These are phyloP conservation scores for Abrus pulchellus DNA, from an alignment of 306 rosid genomes.

Conservation along the genomic window DNA sequence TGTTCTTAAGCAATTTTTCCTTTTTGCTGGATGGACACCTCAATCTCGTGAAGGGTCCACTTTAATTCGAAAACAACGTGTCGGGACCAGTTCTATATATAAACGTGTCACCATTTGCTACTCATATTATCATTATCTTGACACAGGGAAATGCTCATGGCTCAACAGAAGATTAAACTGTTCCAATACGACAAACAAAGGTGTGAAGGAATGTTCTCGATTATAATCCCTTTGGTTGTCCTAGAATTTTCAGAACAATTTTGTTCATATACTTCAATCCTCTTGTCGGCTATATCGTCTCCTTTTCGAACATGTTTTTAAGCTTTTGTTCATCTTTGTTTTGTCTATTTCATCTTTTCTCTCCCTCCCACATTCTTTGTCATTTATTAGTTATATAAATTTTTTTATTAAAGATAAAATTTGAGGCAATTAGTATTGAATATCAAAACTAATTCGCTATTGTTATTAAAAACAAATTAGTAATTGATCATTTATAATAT, in stretches of 20 bases:
- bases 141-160: conserved; percentile 4
- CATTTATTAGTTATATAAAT: neutral
- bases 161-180: neutral
- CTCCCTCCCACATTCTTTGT: neutral
- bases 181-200: neutral
- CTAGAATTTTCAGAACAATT: neutral
- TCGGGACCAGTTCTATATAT: conserved; percentile 22
- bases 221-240: conserved; percentile 18
- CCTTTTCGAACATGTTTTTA: neutral
- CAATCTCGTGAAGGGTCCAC: conserved; percentile 23
- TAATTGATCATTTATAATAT: too few relatives aligned
- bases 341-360: neutral
- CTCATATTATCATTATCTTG: conserved; percentile 6
- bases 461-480: too few relatives aligned
- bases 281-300: neutral
- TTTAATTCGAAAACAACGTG: neutral
- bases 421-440: too few relatives aligned
- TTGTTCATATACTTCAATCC: neutral
- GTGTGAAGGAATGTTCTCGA: conserved; percentile 36
- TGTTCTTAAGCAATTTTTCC: neutral
- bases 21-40: conserved; percentile 21
- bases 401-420: neutral
- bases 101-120: neutral
- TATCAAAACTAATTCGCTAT: too few relatives aligned
- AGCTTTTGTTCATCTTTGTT: neutral